These are phyloP conservation scores for Phyllosticta ampelicida DNA, from an alignment of 2,329 filamentous ascomycete genomes.

Conservation along the genomic window DNA sequence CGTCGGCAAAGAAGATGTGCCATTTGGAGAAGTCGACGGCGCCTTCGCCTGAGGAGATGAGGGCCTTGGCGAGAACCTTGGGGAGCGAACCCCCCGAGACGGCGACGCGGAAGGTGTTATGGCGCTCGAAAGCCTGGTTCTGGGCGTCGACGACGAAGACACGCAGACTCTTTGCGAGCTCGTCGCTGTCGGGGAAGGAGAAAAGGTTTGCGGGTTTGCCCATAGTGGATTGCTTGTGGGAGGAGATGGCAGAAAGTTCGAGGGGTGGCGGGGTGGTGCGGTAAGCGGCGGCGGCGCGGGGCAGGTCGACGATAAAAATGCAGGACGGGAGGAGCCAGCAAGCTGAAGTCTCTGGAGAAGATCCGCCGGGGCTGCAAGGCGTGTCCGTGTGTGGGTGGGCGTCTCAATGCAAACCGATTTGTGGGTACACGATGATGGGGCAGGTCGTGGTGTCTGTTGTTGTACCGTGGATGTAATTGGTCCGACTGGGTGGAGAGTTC, in stretches of 20 bases:
- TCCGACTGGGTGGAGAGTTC: neutral
- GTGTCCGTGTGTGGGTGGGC: constrained; percentile 1
- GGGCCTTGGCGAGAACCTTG: constrained; percentile 72
- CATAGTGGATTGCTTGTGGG: constrained; percentile 17
- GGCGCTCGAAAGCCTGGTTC: constrained; percentile 66
- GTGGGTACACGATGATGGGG: constrained; percentile 10
- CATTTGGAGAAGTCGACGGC: constrained; percentile 69
- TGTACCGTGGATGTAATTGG: neutral
- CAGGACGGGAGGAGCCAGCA: neutral
- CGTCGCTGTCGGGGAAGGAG: constrained; percentile 59
- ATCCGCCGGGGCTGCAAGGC: neutral
- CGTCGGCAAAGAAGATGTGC: constrained; percentile 98
- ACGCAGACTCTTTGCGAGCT: constrained; percentile 67
- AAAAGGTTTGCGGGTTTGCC: constrained; percentile 53
- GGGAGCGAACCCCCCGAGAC: constrained; percentile 92
- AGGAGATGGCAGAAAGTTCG: neutral
- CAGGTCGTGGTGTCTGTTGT: constrained; percentile 1
- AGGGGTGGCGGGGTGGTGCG: constrained; percentile 3
- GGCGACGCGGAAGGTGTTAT: constrained; percentile 78
- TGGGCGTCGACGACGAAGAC: constrained; percentile 75
- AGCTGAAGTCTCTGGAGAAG: constrained; percentile 1
- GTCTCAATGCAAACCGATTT: constrained; percentile 6
- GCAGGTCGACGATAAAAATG: neutral
- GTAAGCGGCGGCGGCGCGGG: neutral
- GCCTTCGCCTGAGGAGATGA: constrained; percentile 49